A percentile compares a stretch with the other conserved stretches of the same genome.
Conservation (phyloP, 1,284 basidiomycete species). For the Porogramme epimiltina region DNA sequence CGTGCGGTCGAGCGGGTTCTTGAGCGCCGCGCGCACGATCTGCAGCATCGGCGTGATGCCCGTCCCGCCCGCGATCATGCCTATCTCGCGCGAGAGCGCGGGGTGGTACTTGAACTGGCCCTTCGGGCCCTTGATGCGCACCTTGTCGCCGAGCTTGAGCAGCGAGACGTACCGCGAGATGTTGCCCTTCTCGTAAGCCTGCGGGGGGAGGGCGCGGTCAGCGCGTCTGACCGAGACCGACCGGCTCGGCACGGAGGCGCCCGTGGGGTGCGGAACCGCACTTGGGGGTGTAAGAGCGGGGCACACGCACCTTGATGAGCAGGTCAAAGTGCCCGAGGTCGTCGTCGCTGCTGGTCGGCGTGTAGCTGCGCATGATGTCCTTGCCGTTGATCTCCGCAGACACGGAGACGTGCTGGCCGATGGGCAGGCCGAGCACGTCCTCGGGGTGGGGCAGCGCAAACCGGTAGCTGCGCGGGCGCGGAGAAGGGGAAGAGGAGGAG, state of each 20-base stretch:
- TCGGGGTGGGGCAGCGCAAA: slow-evolving; percentile 78
- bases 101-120: slow-evolving; percentile 86
- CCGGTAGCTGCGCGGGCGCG: slow-evolving; percentile 70
- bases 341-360: slow-evolving; percentile 91
- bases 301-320: slow-evolving; percentile 81
- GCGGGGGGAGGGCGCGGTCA: slow-evolving; percentile 3
- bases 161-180: slow-evolving; percentile 85
- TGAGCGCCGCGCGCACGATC: slow-evolving; percentile 88
- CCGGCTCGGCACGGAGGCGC: neutral
- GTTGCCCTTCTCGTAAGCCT: slow-evolving; percentile 97
- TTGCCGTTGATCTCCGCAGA: slow-evolving; percentile 92
- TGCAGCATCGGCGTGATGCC: slow-evolving; percentile 99
- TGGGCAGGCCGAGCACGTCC: slow-evolving; percentile 88
- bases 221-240: neutral
- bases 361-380: slow-evolving; percentile 89
- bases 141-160: slow-evolving; percentile 83
- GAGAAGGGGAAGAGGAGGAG: too few species aligned
- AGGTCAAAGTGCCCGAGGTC: slow-evolving; percentile 94
- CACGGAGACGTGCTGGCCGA: slow-evolving; percentile 95
- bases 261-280: neutral
- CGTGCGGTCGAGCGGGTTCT: slow-evolving; percentile 85
- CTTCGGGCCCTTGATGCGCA: slow-evolving; percentile 94
- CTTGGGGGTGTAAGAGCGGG: slow-evolving; percentile 1
- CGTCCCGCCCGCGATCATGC: slow-evolving; percentile 96
- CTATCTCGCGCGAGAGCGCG: slow-evolving; percentile 73